Conservation (phyloP, 2,329 filamentous ascomycete species). For the Penicillium sp. region DNA sequence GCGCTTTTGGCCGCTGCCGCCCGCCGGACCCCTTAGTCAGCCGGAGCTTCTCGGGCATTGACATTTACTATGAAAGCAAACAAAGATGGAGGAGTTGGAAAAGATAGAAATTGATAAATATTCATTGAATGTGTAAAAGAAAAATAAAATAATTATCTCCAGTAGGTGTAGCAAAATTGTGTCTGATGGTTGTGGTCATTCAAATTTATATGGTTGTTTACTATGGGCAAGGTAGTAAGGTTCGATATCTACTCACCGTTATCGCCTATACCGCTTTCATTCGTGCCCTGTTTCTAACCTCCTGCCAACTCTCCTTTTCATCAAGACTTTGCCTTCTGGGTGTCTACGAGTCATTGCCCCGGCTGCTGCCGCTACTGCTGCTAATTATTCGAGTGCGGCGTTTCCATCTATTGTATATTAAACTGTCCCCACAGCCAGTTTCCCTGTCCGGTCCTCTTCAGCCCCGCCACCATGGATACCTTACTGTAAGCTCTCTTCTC, state of each 20-base stretch:
- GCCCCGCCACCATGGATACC: conserved; percentile 49
- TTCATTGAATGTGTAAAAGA: background rate
- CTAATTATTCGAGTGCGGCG: no score
- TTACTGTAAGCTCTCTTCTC: conserved; percentile 47
- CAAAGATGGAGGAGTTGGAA: background rate
- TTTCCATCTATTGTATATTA: background rate
- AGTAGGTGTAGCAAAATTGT: background rate
- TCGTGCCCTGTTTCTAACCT: conserved; percentile 1
- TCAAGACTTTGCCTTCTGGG: background rate
- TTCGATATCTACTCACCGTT: conserved; percentile 16
- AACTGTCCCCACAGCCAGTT: background rate
- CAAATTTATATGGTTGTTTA: background rate
- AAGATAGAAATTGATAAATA: background rate
- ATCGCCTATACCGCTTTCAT: conserved; percentile 24
- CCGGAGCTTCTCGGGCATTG: background rate
- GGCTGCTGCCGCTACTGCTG: background rate
- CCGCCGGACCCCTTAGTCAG: conserved; percentile 29
- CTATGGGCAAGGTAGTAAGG: background rate
- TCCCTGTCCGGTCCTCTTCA: conserved; percentile 10
- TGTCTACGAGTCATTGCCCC: background rate
- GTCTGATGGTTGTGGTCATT: background rate
- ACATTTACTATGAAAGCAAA: background rate
- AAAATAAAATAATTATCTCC: background rate
- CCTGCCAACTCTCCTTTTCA: background rate
- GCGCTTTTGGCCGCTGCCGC: conserved; percentile 35